A percentile compares a stretch with the other conserved stretches of the same genome.
These are phyloP conservation scores for Penicillium paxilli DNA, from an alignment of 495 filamentous ascomycete species.

Conservation along the genomic window DNA sequence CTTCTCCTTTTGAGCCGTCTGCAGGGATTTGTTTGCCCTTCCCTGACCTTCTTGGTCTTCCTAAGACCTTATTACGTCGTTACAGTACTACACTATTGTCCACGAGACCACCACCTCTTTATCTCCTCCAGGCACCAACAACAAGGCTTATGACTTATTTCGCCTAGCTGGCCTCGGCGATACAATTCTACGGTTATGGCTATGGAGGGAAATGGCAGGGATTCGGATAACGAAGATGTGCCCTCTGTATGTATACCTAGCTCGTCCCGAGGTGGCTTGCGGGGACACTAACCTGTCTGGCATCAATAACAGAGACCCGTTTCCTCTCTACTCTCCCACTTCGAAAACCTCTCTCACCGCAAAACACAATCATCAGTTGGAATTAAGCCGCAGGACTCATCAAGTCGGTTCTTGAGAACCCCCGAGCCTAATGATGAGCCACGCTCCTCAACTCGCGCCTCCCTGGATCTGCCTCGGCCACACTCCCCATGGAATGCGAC, in stretches of 20 bases:
- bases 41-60: not conserved
- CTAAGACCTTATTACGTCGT: not conserved
- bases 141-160: slow-evolving; percentile 35
- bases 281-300: slow-evolving; percentile 15
- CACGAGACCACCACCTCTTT: too few species aligned
- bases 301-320: slow-evolving; percentile 61
- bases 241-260: slow-evolving; percentile 44
- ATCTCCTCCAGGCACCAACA: slow-evolving; percentile 6
- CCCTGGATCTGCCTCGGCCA: slow-evolving; percentile 53
- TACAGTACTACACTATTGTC: not conserved
- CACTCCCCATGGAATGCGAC: slow-evolving; percentile 39
- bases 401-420: slow-evolving; percentile 34
- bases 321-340: slow-evolving; percentile 88
- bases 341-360: slow-evolving; percentile 77
- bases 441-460: slow-evolving; percentile 47
- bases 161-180: slow-evolving; percentile 19
- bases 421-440: slow-evolving; percentile 44
- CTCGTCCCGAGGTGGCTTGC: slow-evolving; percentile 10
- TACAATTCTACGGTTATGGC: slow-evolving; percentile 25
- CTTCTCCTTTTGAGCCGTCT: not conserved
- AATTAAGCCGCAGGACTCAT: slow-evolving; percentile 34
- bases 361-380: slow-evolving; percentile 33
- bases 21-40: not conserved
- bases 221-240: slow-evolving; percentile 43
- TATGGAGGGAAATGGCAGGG: slow-evolving; percentile 42